A percentile compares a stretch with the other conserved stretches of the same genome.
Conservation (phyloP, 371 early-diverging fungal genomes). For the Mortierella sp. region DNA sequence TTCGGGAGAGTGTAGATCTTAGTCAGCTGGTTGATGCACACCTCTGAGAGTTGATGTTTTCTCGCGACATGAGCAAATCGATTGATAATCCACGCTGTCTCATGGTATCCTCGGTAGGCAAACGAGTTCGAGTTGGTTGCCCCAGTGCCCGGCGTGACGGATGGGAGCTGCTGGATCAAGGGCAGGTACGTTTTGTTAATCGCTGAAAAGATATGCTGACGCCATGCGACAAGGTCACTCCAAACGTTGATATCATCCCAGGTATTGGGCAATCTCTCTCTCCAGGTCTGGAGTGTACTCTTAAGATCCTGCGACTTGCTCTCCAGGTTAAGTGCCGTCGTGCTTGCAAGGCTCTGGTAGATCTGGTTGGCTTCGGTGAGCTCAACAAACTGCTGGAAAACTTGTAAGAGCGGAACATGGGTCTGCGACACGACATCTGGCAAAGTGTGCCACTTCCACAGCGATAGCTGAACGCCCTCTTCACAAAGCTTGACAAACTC, state of each 20-base stretch:
- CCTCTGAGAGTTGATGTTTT: slow-evolving; percentile 93
- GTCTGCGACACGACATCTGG: slow-evolving; percentile 86
- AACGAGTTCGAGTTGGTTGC: slow-evolving; percentile 77
- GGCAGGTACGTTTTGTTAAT: slow-evolving; percentile 96
- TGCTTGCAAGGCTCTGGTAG: slow-evolving; percentile 79
- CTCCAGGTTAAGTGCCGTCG: slow-evolving; percentile 85
- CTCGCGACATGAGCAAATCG: slow-evolving; percentile 99
- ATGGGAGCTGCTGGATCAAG: slow-evolving; percentile 75
- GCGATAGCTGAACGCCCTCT: slow-evolving; percentile 87
- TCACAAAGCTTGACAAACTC: slow-evolving; percentile 88
- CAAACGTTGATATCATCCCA: slow-evolving; percentile 98
- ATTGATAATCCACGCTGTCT: slow-evolving; percentile 99
- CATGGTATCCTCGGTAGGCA: slow-evolving; percentile 98
- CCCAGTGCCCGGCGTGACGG: slow-evolving; percentile 58
- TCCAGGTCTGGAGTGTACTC: slow-evolving; percentile 93
- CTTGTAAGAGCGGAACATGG: slow-evolving; percentile 88
- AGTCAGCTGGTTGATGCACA: slow-evolving; percentile 92
- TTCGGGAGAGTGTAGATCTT: slow-evolving; percentile 99
- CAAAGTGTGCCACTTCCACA: slow-evolving; percentile 88
- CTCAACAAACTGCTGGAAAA: slow-evolving; percentile 96
- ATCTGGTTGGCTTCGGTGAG: slow-evolving; percentile 92
- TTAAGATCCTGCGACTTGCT: slow-evolving; percentile 88
- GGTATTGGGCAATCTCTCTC: slow-evolving; percentile 95
- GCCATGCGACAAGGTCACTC: slow-evolving; percentile 98
- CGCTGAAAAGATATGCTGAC: slow-evolving; percentile 96